phyloP scores from a whole-genome alignment of 768 basidiomycete genomes.

The Lentinula edodes region DNA sequence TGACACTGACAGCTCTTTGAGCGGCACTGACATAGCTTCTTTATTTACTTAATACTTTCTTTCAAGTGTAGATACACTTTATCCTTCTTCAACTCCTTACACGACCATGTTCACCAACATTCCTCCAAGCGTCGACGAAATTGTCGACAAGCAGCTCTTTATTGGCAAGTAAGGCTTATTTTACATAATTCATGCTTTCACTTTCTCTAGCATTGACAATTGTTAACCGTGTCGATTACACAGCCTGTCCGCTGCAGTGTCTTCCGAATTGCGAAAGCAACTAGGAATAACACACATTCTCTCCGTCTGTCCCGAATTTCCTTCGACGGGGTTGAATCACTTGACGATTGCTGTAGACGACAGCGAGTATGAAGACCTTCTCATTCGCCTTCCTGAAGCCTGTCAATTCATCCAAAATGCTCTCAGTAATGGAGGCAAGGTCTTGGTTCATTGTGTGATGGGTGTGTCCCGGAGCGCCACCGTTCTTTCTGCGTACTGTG shows the following conservation, averaged over 20 bases:
- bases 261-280: slow-evolving; percentile 20
- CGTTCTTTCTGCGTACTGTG: slow-evolving; percentile 50
- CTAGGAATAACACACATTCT: slow-evolving; percentile 48
- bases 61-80: background rate
- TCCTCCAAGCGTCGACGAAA: slow-evolving; percentile 24
- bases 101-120: background rate
- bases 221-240: background rate
- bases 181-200: background rate
- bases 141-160: slow-evolving; percentile 33
- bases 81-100: background rate
- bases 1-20: background rate
- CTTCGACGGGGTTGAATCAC: slow-evolving; percentile 37
- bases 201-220: background rate
- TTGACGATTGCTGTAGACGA: slow-evolving; percentile 37
- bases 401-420: slow-evolving; percentile 62
- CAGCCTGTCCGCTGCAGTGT: slow-evolving; percentile 33
- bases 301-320: slow-evolving; percentile 53
- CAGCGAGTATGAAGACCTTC: slow-evolving; percentile 45
- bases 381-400: slow-evolving; percentile 56
- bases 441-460: slow-evolving; percentile 72
- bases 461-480: slow-evolving; percentile 68
- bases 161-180: slow-evolving; percentile 35
- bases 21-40: background rate
- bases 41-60: background rate
- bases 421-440: slow-evolving; percentile 42